Evolutionary conservation across 2,329 filamentous ascomycete species (phyloP), one percentile per base, ranked within the genome.

Genomic region (Pleoardoris graminearum): DNA sequence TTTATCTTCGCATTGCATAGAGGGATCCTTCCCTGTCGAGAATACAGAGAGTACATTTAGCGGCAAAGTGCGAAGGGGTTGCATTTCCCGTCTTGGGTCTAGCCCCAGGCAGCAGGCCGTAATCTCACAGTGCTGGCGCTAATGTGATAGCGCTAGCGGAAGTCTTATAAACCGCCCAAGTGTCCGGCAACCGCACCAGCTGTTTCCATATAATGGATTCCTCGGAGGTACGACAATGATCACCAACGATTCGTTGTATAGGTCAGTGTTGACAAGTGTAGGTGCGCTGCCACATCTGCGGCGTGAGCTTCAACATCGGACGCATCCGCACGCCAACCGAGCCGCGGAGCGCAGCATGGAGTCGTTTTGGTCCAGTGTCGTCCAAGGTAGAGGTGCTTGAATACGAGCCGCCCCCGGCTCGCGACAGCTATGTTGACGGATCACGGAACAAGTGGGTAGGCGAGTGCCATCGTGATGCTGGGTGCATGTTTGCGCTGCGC

Each of bases 271-370:
- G 14, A 45, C 16, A 7, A 7, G 5, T 5, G 7, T 12, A 51
- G 42, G 35, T 47, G 7, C 21, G 8, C 4, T 52, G 38, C 36
- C 42, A 47, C n/a, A 41, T 55, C 33, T 53, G 53, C 36, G 45
- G 38, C 32, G 50, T 55, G 3, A 43, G 29, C 21, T 55, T 53
- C 50, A 55, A 53, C 27, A 55, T 53, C 33, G 49, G 53, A 22
- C 53, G 53, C 21, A 38, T 41, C 12, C 44, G 50, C 19, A 39
- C 16, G 10, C 44, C 37, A 29, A 22, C 4, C 17, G 53, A 55
- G 39, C 53, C 44, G 6, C 42, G 44, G n/a, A 47, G 36, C 25
- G 41, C 39, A 30, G 53, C 44, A 25, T 55, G 53, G 53, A 36
- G 7, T 32, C 21, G 22, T 1, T 32, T 29, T n/a, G 53, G 43